Base-by-base conservation (phyloP, 768 basidiomycete genomes). In the Calocybe indica region DNA sequence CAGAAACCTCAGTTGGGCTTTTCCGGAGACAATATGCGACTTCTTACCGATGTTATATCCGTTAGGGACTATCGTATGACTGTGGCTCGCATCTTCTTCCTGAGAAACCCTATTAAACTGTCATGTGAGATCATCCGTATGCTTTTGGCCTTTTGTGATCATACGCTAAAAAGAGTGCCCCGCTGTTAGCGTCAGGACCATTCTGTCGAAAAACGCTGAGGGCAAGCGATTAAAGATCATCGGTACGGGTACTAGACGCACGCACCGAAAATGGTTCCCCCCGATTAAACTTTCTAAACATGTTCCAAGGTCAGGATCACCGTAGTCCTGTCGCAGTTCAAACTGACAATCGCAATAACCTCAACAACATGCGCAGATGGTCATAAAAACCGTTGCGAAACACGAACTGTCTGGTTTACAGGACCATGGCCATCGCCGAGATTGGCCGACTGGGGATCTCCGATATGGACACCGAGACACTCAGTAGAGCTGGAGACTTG, bases 191-290 rank as follows among this genome's bases (percentile, higher is more conserved):
- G 11, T 29, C 14, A 3, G 75, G 58, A 1, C 83, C 83, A 51
- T 84, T 79, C 60, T 86, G 83, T 37, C 71, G 72, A 60, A 60
- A 84, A 5, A 79, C 67, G 10, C 80, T 80, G 53, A 11, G 33
- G 38, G 30, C 31, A 5, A 12, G 7, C 10, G 32, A 33, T 37
- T 28, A 22, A 45, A 14, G 6, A 35, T 32, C 34, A 9, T 7
- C n/a, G 15, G 31, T 22, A 28, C n/a, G 5, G 5, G 77, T 65
- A 7, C 78, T 78, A 49, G 13, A 5, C 52, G 57, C 5, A 69
- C 82, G 56, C 75, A 88, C 57, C 90, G 79, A 56, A 90, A 74
- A 55, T 92, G 91, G 58, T 86, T 80, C 5, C 90, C 91, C 2
- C 90, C 90, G 41, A 84, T 69, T 41, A 89, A 69, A 10, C 82